Base-by-base conservation (phyloP, 2,329 filamentous ascomycete genomes). In the Clonostachys solani region DNA sequence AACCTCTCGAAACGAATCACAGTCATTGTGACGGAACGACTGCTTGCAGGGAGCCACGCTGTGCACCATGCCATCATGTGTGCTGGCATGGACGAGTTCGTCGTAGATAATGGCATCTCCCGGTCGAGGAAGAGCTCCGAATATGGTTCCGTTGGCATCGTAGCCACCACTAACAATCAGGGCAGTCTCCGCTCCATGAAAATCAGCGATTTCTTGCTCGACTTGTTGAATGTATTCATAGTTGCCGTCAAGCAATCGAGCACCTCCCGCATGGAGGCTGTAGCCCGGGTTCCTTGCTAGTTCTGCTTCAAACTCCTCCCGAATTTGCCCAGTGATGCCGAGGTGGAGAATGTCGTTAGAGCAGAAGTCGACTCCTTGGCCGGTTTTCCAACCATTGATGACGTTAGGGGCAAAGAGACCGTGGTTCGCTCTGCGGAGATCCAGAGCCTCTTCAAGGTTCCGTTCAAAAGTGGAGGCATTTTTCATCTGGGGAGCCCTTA, bases 261-360 rank as follows among this genome's bases (percentile, higher is more conserved):
- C 84, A 3, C 84, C 83, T 1, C 75, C 73, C 43, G 77, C 77
- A 23, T 78, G 40, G 12, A 55, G 37, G 6, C 35, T 75, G 18
- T 83, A 70, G 56, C 41, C 62, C 38, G 65, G 50, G 50, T 57
- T 34, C 3, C 80, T 60, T 50, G 42, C 40, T 5, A 84, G 60
- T 56, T 79, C 74, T 6, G 65, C 47, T 8, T 81, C 60, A 51
- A 74, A 83, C 3, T 65, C 62, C 5, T 63, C 45, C 5, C 73
- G 73, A 16, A 81, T 69, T 5, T 59, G 57, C 0, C 65, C 57
- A 8, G 72, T 77, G 1, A 64, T 71, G 3, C 69, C 74, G 5
- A 86, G 65, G 0, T 81, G 84, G 12, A 86, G 72, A 50, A 85
- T 83, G 60, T 86, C 83, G 59, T 84, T 86, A 42, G 81, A 84